Evolutionary conservation across 1,284 basidiomycete species (phyloP).

Genomic region (Grifola frondosa): DNA sequence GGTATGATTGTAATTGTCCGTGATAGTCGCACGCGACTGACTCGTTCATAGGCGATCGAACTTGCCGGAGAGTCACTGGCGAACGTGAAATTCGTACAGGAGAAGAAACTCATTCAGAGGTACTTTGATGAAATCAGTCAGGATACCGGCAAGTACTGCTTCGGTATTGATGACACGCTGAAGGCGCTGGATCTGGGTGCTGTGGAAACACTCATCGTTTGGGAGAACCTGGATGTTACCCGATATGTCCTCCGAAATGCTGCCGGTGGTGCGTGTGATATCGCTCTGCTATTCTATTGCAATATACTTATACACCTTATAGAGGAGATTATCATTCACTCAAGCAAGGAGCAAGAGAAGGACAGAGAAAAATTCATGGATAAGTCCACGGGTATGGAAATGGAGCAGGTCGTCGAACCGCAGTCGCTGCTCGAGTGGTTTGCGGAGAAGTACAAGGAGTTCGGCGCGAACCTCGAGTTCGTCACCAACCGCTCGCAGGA

Average conservation of each 20-base stretch:
- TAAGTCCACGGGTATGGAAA: slow-evolving; percentile 92
- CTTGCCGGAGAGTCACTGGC: slow-evolving; percentile 93
- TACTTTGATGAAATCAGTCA: slow-evolving; percentile 99
- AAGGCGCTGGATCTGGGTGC: slow-evolving; percentile 97
- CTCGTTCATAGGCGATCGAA: slow-evolving; percentile 80
- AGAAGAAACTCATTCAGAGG: slow-evolving; percentile 95
- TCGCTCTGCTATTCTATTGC: background rate
- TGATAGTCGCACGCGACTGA: background rate
- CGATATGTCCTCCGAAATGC: slow-evolving; percentile 88
- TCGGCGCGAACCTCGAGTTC: slow-evolving; percentile 93
- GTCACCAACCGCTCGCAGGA: slow-evolving; percentile 92
- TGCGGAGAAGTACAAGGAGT: slow-evolving; percentile 97
- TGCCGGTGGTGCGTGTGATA: slow-evolving; percentile 65
- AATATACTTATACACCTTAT: slow-evolving; percentile 1
- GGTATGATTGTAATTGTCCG: slow-evolving; percentile 41
- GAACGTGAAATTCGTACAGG: slow-evolving; percentile 99
- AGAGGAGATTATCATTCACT: slow-evolving; percentile 85
- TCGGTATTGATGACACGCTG: slow-evolving; percentile 96
- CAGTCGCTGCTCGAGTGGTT: slow-evolving; percentile 95
- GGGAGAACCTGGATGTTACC: slow-evolving; percentile 93
- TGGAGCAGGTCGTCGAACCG: slow-evolving; percentile 86
- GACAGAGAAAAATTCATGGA: slow-evolving; percentile 94
- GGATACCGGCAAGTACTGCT: slow-evolving; percentile 97
- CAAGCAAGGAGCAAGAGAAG: slow-evolving; percentile 80
- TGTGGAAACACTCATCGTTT: slow-evolving; percentile 96